Base-by-base conservation (phyloP, 225 moss, liverwort and hornwort species). In the Sphagnum contortum region DNA sequence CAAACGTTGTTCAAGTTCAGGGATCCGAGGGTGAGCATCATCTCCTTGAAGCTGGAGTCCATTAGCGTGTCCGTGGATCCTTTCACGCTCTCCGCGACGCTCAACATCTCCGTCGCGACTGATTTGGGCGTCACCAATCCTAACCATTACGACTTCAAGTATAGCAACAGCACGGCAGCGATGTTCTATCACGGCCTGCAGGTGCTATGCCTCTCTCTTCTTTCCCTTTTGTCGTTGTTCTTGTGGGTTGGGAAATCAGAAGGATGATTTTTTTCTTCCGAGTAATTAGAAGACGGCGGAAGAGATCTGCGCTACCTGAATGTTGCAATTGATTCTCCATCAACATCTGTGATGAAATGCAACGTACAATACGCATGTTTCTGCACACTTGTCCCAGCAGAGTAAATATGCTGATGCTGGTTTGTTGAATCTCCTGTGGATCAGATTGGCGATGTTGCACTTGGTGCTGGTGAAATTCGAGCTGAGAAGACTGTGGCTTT, bases 1-100 rank as follows among this genome's bases (percentile, higher is more conserved):
- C 80, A 77, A 58, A 83, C 83, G 4, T 48, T 83, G 6, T 83
- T 83, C 70, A 83, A 83, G 67, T 83, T 83, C 54, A 76, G 72
- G 47, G 77, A 83, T 44, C 83, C 83, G 4, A 67, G 58, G 48
- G 5, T 80, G 0, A 6, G 74, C 0, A 3, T 83, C 59, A 62
- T 47, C 9, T 9, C 80, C 1, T 4, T 75, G 50, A 80, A 57
- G 65, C 66, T 83, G 46, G 80, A 83, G 72, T 72, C 62, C 45
- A 14, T 83, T 3, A 64, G 72, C 4, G 58, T 77, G 9, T 68
- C 45, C 4, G 57, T 83, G 45, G 70, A 83, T 60, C 0, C 75
- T 29, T 45, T 65, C 6, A 45, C 70, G 6, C 45, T 83, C 0
- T 65, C 83, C 3, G 69, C 75, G 6, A 1, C 68, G 7, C 45